A percentile compares a stretch with the other conserved stretches of the same genome.
Conservation (phyloP, 148 eudicot genomes). For the Pharnaceum exiguum region DNA sequence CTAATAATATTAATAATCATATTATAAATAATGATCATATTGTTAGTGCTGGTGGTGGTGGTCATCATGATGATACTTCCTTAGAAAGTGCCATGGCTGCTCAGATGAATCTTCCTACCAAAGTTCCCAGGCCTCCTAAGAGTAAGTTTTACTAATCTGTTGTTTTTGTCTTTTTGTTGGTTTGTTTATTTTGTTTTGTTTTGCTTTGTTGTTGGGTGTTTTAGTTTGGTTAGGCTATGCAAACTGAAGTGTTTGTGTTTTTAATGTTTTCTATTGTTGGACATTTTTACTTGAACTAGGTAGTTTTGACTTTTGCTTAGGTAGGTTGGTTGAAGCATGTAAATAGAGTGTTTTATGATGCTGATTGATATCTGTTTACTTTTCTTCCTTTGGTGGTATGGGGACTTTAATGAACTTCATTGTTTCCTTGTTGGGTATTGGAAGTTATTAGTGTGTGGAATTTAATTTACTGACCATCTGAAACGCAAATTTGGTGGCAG, state of each 20-base stretch:
- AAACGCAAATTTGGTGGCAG: slow-evolving; percentile 25
- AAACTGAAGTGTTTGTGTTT: slow-evolving; percentile 4
- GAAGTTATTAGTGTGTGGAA: slow-evolving; percentile 6
- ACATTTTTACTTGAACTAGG: background rate
- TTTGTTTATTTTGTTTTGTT: background rate
- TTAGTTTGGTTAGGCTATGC: background rate
- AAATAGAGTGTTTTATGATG: background rate
- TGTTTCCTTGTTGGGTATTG: background rate
- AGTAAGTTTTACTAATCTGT: slow-evolving; percentile 44
- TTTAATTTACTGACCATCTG: slow-evolving; percentile 7
- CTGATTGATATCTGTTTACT: background rate
- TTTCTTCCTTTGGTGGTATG: slow-evolving; percentile 11
- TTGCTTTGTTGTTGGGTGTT: background rate
- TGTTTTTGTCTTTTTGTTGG: background rate
- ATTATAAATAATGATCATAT: no score
- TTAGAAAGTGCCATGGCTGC: slow-evolving; percentile 16
- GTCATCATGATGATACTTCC: slow-evolving; percentile 14
- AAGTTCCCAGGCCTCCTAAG: slow-evolving; percentile 42
- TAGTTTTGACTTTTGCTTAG: background rate
- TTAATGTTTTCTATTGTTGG: slow-evolving; percentile 6
- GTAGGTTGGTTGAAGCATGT: background rate
- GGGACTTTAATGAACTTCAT: background rate
- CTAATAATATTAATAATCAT: no score
- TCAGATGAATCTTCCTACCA: slow-evolving; percentile 14
- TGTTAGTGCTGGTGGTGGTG: no score